phyloP scores from a whole-genome alignment of 257 asterid species.

The Solanum neorickii region DNA sequence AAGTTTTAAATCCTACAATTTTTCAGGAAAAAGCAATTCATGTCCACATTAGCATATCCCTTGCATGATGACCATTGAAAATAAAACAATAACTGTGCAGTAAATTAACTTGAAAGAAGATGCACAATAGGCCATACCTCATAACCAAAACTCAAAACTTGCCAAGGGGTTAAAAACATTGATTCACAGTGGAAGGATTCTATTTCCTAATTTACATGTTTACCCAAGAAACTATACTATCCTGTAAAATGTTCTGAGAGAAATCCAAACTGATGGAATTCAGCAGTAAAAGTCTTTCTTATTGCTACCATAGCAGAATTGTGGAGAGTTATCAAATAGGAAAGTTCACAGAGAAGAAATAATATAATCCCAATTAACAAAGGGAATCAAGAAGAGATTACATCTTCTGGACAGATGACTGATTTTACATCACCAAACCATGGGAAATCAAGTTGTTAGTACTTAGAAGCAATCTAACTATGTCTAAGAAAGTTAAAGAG shows the following conservation, averaged over 20 bases:
- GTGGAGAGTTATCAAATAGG: neutral
- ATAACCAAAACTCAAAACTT: neutral
- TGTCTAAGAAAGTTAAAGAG: neutral
- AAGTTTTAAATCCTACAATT: neutral
- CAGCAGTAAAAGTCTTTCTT: neutral
- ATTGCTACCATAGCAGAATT: neutral
- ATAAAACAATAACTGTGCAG: neutral
- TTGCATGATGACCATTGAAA: neutral
- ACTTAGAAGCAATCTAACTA: neutral
- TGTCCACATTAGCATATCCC: neutral
- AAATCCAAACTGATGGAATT: neutral
- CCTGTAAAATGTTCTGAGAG: neutral
- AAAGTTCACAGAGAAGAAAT: neutral
- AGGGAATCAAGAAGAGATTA: neutral
- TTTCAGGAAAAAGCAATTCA: neutral
- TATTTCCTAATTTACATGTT: neutral
- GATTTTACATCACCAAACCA: neutral
- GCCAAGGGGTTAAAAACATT: neutral
- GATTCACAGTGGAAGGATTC: neutral
- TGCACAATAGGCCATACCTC: neutral
- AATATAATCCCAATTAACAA: neutral
- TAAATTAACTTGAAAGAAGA: neutral
- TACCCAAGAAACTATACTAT: neutral
- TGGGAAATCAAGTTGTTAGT: neutral
- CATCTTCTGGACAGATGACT: neutral